Base-by-base conservation (phyloP, 495 filamentous ascomycete species). In the Lepraria neglecta region DNA sequence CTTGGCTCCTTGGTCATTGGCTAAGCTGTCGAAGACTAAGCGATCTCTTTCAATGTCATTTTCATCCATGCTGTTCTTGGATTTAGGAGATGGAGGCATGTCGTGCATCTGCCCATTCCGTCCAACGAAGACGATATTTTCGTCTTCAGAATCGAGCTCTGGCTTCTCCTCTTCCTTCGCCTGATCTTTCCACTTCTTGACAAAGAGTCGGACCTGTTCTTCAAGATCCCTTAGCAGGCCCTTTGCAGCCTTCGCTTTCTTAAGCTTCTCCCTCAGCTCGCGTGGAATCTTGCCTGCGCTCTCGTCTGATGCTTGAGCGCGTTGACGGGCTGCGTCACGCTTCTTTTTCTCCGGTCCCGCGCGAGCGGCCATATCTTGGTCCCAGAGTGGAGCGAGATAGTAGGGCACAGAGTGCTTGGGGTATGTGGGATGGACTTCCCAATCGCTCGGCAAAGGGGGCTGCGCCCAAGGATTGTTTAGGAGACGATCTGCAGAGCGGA, bases 71-170 rank as follows among this genome's bases (percentile, higher is more conserved):
- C 69, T 54, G 62, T 53, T 64, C 70, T 70, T 59, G 71, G 62
- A 35, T 61, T 71, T 69, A 61, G 61, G 55, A 66, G 74, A 60
- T 62, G 70, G 70, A 38, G 75, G 74, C 30, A 82, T 77, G 63
- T 90, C 88, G 67, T 83, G 83, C 85, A 85, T 89, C 59, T 76
- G 78, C 6, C 88, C 87, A 67, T 89, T 86, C 5, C 88, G 78
- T 1, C 91, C 91, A 11, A 96, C 85, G 71, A 96, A 97, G 3
- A 97, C 90, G 65, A 97, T 91, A 73, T 97, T 92, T 60, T 95
- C 91, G 66, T 95, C 91, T 7, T 78, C 77, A 42, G 75, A 73
- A 0, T 77, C 79, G 35, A 84, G 78, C 54, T 76, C 70, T 54
- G 61, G 19, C 27, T 64, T 59, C 65, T 42, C 10, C 58, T 35